A percentile compares a stretch with the other conserved stretches of the same genome.
phyloP scores from a whole-genome alignment of 2,329 filamentous ascomycete genomes.

The Colletotrichum lindemuthianum region DNA sequence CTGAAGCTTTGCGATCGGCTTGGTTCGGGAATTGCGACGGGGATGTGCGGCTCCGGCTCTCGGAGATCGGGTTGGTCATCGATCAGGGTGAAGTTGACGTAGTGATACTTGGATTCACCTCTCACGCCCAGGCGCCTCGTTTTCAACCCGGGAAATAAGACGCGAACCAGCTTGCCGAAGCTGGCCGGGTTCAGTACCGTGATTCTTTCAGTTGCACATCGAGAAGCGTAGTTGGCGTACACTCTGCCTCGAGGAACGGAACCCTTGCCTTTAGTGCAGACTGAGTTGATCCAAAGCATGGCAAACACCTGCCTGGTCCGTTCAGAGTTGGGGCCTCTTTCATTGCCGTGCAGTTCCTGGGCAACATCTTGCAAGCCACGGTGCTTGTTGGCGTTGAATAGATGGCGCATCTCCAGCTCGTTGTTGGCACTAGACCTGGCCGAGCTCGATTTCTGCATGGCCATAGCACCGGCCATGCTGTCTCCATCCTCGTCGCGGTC shows the following conservation, averaged over 20 bases:
- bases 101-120: conserved; percentile 98
- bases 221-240: conserved; percentile 93
- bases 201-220: conserved; percentile 92
- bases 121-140: conserved; percentile 91
- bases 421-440: conserved; percentile 80
- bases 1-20: conserved; percentile 60
- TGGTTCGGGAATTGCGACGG: conserved; percentile 60
- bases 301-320: conserved; percentile 87
- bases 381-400: conserved; percentile 75
- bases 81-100: conserved; percentile 73
- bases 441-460: conserved; percentile 64
- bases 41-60: conserved; percentile 56
- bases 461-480: conserved; percentile 55
- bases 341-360: conserved; percentile 79
- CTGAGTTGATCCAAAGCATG: conserved; percentile 84
- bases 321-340: conserved; percentile 83
- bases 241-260: conserved; percentile 94
- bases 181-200: conserved; percentile 96
- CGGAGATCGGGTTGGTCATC: conserved; percentile 64
- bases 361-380: conserved; percentile 78
- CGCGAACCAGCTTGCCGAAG: conserved; percentile 95
- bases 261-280: conserved; percentile 78
- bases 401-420: conserved; percentile 81
- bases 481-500: conserved; percentile 70
- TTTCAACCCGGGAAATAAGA: conserved; percentile 94